These are phyloP conservation scores for Saprolegnia diclina DNA, from an alignment of 352 stramenopile species.

Conservation along the genomic window DNA sequence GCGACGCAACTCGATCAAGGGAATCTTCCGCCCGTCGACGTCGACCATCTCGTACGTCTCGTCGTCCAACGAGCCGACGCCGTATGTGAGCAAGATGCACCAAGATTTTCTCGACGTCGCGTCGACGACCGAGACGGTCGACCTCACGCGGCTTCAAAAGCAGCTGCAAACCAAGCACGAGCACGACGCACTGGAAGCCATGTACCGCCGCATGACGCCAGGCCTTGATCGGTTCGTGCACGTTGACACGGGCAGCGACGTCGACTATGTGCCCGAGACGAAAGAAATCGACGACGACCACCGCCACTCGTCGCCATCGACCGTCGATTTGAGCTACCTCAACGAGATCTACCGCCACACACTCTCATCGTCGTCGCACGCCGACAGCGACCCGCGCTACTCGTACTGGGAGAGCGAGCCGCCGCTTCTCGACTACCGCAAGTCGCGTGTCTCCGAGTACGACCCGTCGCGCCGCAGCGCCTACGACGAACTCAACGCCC, in stretches of 20 bases:
- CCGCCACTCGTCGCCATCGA: background rate
- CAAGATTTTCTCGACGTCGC: background rate
- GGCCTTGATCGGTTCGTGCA: slow-evolving; percentile 10
- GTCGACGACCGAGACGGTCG: background rate
- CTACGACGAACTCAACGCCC: background rate
- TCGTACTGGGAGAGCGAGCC: background rate
- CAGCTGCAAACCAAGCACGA: background rate
- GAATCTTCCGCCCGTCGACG: background rate
- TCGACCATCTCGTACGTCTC: background rate
- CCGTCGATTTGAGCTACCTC: slow-evolving; percentile 16
- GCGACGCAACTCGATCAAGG: slow-evolving; percentile 7
- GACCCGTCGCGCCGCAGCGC: background rate
- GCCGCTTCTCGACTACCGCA: background rate
- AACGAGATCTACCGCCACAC: slow-evolving; percentile 10
- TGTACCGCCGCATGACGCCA: slow-evolving; percentile 5
- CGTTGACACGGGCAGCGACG: slow-evolving; percentile 7
- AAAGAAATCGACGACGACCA: background rate
- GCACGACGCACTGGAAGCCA: background rate
- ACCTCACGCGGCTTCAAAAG: background rate
- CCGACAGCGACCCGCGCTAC: background rate
- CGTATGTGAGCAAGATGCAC: background rate
- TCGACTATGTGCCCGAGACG: background rate
- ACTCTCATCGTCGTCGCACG: background rate
- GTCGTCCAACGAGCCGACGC: background rate
- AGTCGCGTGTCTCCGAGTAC: slow-evolving; percentile 4